Conservation (phyloP, 1,284 basidiomycete species). For the Cryptococcus sp. region DNA sequence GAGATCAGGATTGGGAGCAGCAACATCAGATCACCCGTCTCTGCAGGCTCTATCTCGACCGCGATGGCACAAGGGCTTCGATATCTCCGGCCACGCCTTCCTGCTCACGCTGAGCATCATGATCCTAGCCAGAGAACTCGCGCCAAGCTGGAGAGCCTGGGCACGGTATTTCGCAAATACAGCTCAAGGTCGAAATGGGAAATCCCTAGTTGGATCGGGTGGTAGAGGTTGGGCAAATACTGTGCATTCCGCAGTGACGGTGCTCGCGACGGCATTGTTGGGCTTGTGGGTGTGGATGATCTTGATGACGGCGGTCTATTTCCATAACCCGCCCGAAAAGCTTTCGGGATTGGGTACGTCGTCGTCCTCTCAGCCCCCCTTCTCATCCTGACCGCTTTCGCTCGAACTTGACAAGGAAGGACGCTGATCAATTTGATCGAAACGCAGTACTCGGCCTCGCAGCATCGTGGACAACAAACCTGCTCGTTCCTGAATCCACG, state of each 20-base stretch:
- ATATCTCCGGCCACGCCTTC: constrained; percentile 93
- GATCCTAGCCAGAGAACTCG: constrained; percentile 76
- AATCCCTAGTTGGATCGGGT: not conserved
- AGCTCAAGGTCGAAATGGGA: not conserved
- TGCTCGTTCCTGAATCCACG: constrained; percentile 15
- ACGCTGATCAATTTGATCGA: not conserved
- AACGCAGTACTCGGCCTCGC: constrained; percentile 29
- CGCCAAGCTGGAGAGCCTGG: constrained; percentile 46
- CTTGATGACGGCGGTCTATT: constrained; percentile 82
- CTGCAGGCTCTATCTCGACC: constrained; percentile 18
- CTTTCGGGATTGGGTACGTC: constrained; percentile 72
- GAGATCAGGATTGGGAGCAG: not conserved
- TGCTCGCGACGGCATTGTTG: constrained; percentile 56
- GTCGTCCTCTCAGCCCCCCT: no score
- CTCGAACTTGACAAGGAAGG: not conserved
- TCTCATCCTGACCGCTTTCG: not conserved
- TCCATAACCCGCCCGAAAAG: constrained; percentile 87
- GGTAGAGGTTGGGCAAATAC: constrained; percentile 1
- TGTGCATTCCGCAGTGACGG: constrained; percentile 20
- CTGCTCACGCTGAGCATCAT: constrained; percentile 81
- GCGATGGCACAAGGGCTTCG: constrained; percentile 70
- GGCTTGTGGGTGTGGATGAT: constrained; percentile 73
- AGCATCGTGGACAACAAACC: constrained; percentile 24
- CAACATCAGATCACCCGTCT: constrained; percentile 19
- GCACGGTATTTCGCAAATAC: not conserved